Evolutionary conservation across 192 early-diverging fungal species (phyloP), one percentile per base, ranked within the genome.

Genomic region (Coemansia sp.): DNA sequence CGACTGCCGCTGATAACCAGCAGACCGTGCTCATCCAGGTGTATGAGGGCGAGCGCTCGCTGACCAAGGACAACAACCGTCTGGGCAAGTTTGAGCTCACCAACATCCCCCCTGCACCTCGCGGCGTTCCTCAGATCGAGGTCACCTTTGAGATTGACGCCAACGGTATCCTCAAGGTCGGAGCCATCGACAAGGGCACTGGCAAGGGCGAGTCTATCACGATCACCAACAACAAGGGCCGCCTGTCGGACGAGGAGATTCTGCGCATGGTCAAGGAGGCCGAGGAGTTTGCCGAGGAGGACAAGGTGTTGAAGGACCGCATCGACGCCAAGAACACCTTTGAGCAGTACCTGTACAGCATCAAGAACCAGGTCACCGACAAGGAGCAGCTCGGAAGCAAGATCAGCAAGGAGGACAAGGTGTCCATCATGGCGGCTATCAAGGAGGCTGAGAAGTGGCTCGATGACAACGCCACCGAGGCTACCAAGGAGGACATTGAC

Each of bases 61-160:
- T 99, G 31, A 91, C 92, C 65, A 89, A 90, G 61, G 97, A 98
- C 89, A 99, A 99, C 92, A 99, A 99, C 85, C 79, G 98, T 4
- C 86, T 99, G 69, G 97, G 96, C 70, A 94, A 99, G 86, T 99
- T 99, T 88, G 94, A 97, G 87, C 90, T 99, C 50, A 88, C 88
- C 62, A 95, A 95, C 50, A 89, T 99, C 61, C 94, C 95, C n/a
- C 97, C 97, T 39, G 95, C 95, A 22, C 94, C 95, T 65, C 93
- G 95, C 85, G 97, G 97, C 73, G 87, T 95, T 58, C 96, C 97
- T 43, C 95, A 99, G 88, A 93, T 99, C 72, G 96, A 98, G 79
- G 97, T 99, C 61, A 92, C 96, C 50, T 99, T 99, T 72, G 96
- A 99, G 80, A 98, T 99, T 85, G 96, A 99, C 82, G 97, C 97